Percentiles rank a stretch among this genome's conserved stretches.
These are phyloP conservation scores for Daldinia vernicosa DNA, from an alignment of 495 filamentous ascomycete species.

Conservation along the genomic window DNA sequence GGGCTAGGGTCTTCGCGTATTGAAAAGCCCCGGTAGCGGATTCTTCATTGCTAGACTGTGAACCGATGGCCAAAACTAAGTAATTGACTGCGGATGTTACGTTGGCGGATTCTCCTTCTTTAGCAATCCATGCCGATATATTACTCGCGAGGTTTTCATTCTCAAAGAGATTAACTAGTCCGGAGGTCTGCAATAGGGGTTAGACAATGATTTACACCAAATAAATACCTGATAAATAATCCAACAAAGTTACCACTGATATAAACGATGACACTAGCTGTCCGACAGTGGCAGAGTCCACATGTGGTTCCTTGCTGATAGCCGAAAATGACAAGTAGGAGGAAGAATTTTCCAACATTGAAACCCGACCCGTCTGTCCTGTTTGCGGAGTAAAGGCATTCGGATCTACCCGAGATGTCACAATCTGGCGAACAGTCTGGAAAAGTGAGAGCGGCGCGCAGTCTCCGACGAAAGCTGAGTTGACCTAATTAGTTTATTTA, in stretches of 20 bases:
- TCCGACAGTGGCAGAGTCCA: conserved; percentile 27
- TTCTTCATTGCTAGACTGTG: conserved; percentile 62
- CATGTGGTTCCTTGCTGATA: conserved; percentile 29
- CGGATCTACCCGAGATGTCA: conserved; percentile 68
- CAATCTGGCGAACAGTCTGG: conserved; percentile 72
- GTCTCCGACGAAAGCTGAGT: conserved; percentile 69
- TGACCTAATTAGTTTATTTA: not conserved
- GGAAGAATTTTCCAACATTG: conserved; percentile 65
- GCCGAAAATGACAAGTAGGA: conserved; percentile 27
- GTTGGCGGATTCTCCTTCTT: conserved; percentile 44
- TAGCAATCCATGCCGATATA: conserved; percentile 45
- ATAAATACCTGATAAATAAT: not conserved
- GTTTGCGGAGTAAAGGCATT: conserved; percentile 72
- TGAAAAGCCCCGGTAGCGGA: conserved; percentile 64
- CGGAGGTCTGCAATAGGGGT: conserved; percentile 42
- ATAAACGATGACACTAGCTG: conserved; percentile 48
- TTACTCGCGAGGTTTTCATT: conserved; percentile 41
- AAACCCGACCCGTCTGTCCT: conserved; percentile 69
- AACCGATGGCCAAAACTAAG: conserved; percentile 67
- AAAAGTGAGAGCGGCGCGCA: conserved; percentile 74
- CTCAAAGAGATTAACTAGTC: conserved; percentile 55
- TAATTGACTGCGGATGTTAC: conserved; percentile 65
- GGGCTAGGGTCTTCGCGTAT: conserved; percentile 63
- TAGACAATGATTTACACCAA: conserved; percentile 4
- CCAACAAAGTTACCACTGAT: conserved; percentile 39